Conservation (phyloP, 371 early-diverging fungal genomes). For the Gilbertella persicaria region DNA sequence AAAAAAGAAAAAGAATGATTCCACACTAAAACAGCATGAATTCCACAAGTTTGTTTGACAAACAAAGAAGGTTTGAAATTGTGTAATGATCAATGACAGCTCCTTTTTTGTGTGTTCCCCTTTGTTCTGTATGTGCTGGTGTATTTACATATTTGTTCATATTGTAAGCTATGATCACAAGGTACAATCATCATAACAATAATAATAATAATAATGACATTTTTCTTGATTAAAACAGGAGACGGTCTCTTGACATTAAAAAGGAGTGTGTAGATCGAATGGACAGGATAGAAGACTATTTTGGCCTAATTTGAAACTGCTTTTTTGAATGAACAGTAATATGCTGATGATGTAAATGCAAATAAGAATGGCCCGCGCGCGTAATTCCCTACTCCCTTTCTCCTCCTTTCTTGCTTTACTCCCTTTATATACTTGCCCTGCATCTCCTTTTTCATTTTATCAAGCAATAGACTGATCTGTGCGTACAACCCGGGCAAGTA, state of each 20-base stretch:
- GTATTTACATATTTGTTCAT: slow-evolving; percentile 12
- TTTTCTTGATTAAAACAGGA: slow-evolving; percentile 1
- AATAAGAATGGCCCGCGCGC: slow-evolving; percentile 8
- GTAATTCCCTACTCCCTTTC: not conserved
- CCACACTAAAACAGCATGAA: not conserved
- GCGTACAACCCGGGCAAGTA: not conserved
- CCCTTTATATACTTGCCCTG: not conserved
- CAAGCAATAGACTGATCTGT: not conserved
- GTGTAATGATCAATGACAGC: not conserved
- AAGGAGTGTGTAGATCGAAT: slow-evolving; percentile 12
- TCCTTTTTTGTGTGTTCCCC: not conserved
- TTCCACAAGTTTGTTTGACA: not conserved
- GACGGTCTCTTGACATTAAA: slow-evolving; percentile 25
- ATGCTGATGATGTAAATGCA: slow-evolving; percentile 19
- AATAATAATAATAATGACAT: not conserved
- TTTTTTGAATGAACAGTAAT: slow-evolving; percentile 18
- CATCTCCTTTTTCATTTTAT: slow-evolving; percentile 2
- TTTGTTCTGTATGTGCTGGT: not conserved
- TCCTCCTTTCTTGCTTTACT: not conserved
- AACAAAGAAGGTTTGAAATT: not conserved
- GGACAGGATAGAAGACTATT: not conserved
- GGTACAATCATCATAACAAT: no score
- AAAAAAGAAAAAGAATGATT: no score
- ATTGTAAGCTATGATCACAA: slow-evolving; percentile 3
- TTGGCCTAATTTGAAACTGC: not conserved